Evolutionary conservation across 345 rosid species (phyloP).

Genomic region (Euclidium syriacum): DNA sequence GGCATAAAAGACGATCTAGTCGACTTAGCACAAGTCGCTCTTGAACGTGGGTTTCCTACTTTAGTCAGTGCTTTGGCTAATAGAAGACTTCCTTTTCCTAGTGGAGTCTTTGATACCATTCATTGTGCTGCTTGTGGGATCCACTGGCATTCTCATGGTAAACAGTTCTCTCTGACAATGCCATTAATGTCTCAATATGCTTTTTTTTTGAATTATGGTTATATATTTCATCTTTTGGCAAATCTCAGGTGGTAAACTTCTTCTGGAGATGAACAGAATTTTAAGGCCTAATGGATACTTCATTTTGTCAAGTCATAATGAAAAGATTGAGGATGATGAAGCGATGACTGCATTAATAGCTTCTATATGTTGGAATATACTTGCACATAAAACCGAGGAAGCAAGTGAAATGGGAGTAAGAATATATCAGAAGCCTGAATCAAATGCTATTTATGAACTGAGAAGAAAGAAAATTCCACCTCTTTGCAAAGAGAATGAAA

Average conservation of each 20-base stretch:
- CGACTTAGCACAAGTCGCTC: constrained; percentile 82
- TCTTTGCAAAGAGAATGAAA: constrained; percentile 80
- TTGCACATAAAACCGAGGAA: constrained; percentile 91
- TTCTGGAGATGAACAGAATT: constrained; percentile 90
- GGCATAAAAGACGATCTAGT: constrained; percentile 92
- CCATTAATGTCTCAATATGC: neutral
- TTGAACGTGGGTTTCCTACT: constrained; percentile 89
- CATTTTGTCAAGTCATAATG: constrained; percentile 70
- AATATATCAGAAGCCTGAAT: constrained; percentile 90
- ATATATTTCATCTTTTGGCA: neutral
- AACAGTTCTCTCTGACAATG: neutral
- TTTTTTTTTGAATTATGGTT: constrained; percentile 1
- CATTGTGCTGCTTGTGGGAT: constrained; percentile 80
- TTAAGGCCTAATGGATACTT: constrained; percentile 89
- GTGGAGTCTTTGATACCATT: constrained; percentile 83
- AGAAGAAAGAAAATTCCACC: constrained; percentile 82
- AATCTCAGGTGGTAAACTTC: constrained; percentile 73
- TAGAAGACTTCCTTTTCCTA: constrained; percentile 88
- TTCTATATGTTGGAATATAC: constrained; percentile 88
- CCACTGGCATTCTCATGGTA: constrained; percentile 83
- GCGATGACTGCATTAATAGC: constrained; percentile 75
- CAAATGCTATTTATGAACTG: constrained; percentile 74
- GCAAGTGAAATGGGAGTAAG: constrained; percentile 81
- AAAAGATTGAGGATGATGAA: constrained; percentile 72
- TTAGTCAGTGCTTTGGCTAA: constrained; percentile 60